Evolutionary conservation across 345 rosid genomes (phyloP).

Genomic region (Eucalyptus tenuipes): DNA sequence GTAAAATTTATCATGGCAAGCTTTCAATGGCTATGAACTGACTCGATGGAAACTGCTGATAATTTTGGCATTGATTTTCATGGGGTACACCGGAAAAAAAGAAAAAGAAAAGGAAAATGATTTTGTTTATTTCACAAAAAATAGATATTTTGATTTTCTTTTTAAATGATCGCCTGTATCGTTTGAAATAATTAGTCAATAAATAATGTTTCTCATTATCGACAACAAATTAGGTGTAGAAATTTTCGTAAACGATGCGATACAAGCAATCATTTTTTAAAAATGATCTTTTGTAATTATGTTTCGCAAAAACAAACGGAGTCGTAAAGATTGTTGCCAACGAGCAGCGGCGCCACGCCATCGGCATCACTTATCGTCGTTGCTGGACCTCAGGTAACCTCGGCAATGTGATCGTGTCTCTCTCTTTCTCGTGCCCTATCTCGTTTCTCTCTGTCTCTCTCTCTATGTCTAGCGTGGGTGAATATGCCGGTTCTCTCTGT

Average conservation of each 20-base stretch:
- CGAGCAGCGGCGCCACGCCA: neutral
- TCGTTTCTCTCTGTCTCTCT: neutral
- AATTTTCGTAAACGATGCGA: accelerated
- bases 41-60: too few relatives aligned
- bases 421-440: neutral
- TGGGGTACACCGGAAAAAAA: neutral
- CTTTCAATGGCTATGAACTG: neutral
- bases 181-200: too few relatives aligned
- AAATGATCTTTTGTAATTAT: too few relatives aligned
- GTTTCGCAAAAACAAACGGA: accelerated
- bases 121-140: too few relatives aligned
- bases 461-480: neutral
- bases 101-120: too few relatives aligned
- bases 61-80: neutral
- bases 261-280: too few relatives aligned
- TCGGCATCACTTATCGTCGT: neutral
- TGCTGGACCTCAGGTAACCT: neutral
- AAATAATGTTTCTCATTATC: too few relatives aligned
- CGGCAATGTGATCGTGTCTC: neutral
- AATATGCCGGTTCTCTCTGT: neutral
- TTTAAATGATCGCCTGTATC: accelerated
- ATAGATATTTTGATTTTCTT: too few relatives aligned
- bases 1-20: neutral
- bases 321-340: neutral
- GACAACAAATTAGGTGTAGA: too few relatives aligned